A percentile compares a stretch with the other conserved stretches of the same genome.
Evolutionary conservation across 164 flowering plant genomes (phyloP).

Genomic region (Euptelea pleiosperma): DNA sequence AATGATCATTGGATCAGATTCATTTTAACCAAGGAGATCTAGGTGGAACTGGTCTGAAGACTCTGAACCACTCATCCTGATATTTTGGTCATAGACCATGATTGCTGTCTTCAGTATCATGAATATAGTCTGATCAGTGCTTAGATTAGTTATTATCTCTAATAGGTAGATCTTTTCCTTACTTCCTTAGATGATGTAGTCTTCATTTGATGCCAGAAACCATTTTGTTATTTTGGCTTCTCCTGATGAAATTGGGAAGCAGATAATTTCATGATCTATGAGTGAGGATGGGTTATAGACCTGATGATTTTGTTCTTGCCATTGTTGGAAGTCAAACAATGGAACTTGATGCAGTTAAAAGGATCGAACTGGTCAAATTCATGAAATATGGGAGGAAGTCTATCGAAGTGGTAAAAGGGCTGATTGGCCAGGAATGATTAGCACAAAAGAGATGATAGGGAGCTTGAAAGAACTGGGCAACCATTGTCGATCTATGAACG

Average conservation of each 20-base stretch:
- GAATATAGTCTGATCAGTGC: not conserved
- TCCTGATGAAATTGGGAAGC: constrained; percentile 76
- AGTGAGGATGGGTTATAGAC: constrained; percentile 39
- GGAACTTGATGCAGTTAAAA: constrained; percentile 68
- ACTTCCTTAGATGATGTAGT: constrained; percentile 68
- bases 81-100: not conserved
- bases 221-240: constrained; percentile 85
- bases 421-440: constrained; percentile 71
- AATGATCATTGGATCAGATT: too few relatives aligned
- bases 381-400: constrained; percentile 98
- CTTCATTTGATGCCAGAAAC: constrained; percentile 77
- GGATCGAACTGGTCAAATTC: constrained; percentile 79
- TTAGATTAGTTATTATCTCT: not conserved
- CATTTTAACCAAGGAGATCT: too few relatives aligned
- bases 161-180: not conserved
- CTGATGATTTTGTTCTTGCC: constrained; percentile 59
- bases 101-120: not conserved
- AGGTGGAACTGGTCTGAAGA: too few relatives aligned
- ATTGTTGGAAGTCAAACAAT: constrained; percentile 76
- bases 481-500: constrained; percentile 91
- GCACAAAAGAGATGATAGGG: constrained; percentile 97
- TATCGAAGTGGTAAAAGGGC: constrained; percentile 80
- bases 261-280: constrained; percentile 32
- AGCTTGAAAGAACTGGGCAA: constrained; percentile 95
- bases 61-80: not conserved